A percentile compares a stretch with the other conserved stretches of the same genome.
These are phyloP conservation scores for Psilocybe sp. DNA, from an alignment of 768 basidiomycete genomes.

Conservation along the genomic window DNA sequence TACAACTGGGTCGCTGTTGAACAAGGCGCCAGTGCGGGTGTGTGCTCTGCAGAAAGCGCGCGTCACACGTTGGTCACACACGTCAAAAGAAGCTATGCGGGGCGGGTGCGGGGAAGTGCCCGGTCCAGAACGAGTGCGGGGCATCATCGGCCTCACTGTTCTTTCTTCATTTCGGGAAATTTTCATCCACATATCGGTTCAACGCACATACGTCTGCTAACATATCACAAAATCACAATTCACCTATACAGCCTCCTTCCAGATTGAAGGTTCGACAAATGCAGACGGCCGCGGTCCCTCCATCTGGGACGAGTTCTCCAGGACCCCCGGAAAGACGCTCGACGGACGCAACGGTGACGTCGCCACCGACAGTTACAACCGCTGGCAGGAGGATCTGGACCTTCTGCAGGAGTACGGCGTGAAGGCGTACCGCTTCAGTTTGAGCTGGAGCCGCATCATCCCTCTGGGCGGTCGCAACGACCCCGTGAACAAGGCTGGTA, in stretches of 20 bases:
- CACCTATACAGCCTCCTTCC: slow-evolving; percentile 64
- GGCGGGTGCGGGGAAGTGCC: too few species aligned
- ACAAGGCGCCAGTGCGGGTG: too few species aligned
- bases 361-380: slow-evolving; percentile 68
- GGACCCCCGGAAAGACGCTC: slow-evolving; percentile 61
- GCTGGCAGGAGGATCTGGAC: slow-evolving; percentile 66
- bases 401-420: slow-evolving; percentile 63
- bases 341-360: slow-evolving; percentile 68
- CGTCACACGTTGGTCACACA: too few species aligned
- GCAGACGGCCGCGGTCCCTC: slow-evolving; percentile 63
- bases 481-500: slow-evolving; percentile 67
- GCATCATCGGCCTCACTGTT: too few species aligned
- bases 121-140: too few species aligned
- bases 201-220: neutral
- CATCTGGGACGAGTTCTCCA: slow-evolving; percentile 75
- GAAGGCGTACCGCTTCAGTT: slow-evolving; percentile 73
- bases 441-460: slow-evolving; percentile 75
- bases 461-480: slow-evolving; percentile 72
- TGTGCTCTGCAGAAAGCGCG: too few species aligned
- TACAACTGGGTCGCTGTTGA: too few species aligned
- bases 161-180: too few species aligned
- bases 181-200: too few species aligned
- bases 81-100: too few species aligned
- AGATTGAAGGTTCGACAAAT: slow-evolving; percentile 68
- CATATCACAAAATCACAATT: slow-evolving; percentile 8